Evolutionary conservation across 2,329 filamentous ascomycete genomes (phyloP), one percentile per base, ranked within the genome.

Genomic region (Helminthosporium solani): DNA sequence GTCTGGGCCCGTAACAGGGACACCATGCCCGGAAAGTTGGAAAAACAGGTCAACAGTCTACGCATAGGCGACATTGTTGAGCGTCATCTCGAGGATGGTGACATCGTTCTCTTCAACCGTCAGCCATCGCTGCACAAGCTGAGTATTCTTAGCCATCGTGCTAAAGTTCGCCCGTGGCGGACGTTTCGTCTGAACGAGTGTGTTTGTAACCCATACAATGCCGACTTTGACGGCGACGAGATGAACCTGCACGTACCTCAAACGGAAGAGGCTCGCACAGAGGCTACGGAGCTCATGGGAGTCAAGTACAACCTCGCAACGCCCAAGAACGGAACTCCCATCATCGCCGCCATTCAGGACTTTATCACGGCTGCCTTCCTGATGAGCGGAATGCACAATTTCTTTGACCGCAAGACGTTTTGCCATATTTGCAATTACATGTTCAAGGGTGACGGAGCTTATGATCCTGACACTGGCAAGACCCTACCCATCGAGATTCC

Each of bases 201-300:
- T 81, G 94, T 96, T 1, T 99, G 94, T 72, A 91, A 88, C 51
- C 94, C 94, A 3, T 99, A 99, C 78, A 99, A 99, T 60, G 94
- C 94, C 45, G 94, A 99, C 81, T 99, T 99, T 58, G 94, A 99
- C 62, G 94, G 94, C 49, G 94, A 99, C 60, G 94, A 99, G 71
- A 99, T 99, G 94, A 99, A 99, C 61, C 74, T 99, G 38, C 94
- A 99, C 72, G 91, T 99, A 14, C 94, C 94, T 2, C 94, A 99
- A 67, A 97, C 94, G 0, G 94, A 99, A 73, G 94, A 99, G 71
- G 92, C 94, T 9, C 83, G 94, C 46, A 89, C 92, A 2, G 94
- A 99, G 71, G 94, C 94, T 0, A 95, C 95, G 61, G 90, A 92
- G 57, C 75, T 99, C 38, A 99, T 99, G 94, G 94, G 94, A 33